Conservation (phyloP, 2,329 filamentous ascomycete species). For the Exophiala viscosa region DNA sequence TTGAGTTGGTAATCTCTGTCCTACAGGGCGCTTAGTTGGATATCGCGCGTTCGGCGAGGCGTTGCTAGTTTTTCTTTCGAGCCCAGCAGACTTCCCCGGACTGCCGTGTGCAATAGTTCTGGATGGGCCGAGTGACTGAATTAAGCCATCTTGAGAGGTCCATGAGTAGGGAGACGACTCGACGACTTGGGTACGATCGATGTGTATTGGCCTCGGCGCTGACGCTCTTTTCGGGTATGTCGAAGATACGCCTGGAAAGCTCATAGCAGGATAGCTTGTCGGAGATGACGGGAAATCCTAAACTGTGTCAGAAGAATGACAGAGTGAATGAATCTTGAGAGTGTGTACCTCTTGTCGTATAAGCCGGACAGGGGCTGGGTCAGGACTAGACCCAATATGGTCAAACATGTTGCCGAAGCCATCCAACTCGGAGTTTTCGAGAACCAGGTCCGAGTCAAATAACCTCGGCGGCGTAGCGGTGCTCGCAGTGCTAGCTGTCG, state of each 20-base stretch:
- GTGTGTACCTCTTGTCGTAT: conserved; percentile 27
- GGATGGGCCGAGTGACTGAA: conserved; percentile 38
- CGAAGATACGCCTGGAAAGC: conserved; percentile 10
- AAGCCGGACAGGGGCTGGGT: conserved; percentile 16
- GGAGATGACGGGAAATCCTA: conserved; percentile 12
- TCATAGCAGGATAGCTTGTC: conserved; percentile 20
- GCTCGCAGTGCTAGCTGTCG: conserved; percentile 48
- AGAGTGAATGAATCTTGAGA: conserved; percentile 7
- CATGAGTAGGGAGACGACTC: conserved; percentile 51
- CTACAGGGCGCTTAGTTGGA: conserved; percentile 6
- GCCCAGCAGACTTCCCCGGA: conserved; percentile 25
- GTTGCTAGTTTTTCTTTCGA: conserved; percentile 25
- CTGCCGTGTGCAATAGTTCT: conserved; percentile 30
- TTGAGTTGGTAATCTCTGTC: conserved; percentile 1
- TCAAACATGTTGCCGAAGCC: conserved; percentile 54
- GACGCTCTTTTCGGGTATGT: conserved; percentile 18
- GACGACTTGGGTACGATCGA: conserved; percentile 42
- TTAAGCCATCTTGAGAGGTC: conserved; percentile 50
- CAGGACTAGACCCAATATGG: conserved; percentile 37
- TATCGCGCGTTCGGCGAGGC: conserved; percentile 29
- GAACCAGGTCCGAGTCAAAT: conserved; percentile 42
- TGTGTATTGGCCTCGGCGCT: conserved; percentile 43
- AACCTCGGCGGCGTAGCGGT: conserved; percentile 51
- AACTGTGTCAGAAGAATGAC: conserved; percentile 17
- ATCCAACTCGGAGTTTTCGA: conserved; percentile 39